Percentiles rank a stretch among this genome's conserved stretches.
phyloP scores from a whole-genome alignment of 176 grass and related monocot genomes.

The Panicum miliaceum region DNA sequence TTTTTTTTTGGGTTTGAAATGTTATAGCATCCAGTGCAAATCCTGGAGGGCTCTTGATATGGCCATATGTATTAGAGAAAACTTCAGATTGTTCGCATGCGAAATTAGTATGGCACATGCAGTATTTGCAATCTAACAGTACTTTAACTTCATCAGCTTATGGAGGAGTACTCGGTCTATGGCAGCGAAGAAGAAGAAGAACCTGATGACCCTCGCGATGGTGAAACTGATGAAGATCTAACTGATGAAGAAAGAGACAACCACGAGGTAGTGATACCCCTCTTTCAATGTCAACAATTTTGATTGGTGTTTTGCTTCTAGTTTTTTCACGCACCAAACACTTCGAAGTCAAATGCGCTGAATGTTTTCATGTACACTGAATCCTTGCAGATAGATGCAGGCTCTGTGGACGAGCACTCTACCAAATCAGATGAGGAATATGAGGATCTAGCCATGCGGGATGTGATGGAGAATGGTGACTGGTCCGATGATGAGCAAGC shows the following conservation, averaged over 20 bases:
- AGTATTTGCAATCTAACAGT: conserved; percentile 15
- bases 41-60: neutral
- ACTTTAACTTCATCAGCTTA: conserved; percentile 55
- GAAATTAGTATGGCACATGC: neutral
- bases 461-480: conserved; percentile 56
- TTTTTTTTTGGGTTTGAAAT: neutral
- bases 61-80: neutral
- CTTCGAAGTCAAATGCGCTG: neutral
- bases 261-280: conserved; percentile 52
- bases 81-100: neutral
- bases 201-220: conserved; percentile 60
- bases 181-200: conserved; percentile 95
- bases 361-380: neutral
- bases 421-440: conserved; percentile 91
- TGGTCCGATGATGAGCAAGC: conserved; percentile 58
- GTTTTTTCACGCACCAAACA: neutral
- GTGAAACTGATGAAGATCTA: conserved; percentile 81
- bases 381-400: conserved; percentile 70
- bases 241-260: conserved; percentile 59
- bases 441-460: conserved; percentile 82
- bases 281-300: neutral
- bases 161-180: conserved; percentile 66
- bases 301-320: neutral
- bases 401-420: conserved; percentile 88
- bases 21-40: neutral